Percentiles rank a stretch among this genome's conserved stretches.
These are phyloP conservation scores for Saccharum hybrid DNA, from an alignment of 202 grass and related monocot species.

Conservation along the genomic window DNA sequence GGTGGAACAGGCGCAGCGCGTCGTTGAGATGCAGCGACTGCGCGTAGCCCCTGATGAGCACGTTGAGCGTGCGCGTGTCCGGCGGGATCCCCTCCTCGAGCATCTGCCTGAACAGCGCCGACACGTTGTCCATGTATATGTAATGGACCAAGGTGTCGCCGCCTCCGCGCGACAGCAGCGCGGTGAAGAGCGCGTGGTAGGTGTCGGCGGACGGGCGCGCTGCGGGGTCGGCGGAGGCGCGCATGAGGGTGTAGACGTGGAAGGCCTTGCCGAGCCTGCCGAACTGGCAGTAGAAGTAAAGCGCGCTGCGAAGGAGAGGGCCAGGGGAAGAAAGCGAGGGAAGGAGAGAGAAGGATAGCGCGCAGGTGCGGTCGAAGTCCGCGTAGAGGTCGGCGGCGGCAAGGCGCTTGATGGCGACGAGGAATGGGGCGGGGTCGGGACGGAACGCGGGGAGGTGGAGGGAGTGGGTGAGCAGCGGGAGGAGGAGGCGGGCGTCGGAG, in stretches of 20 bases:
- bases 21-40: slow-evolving; percentile 87
- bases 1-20: slow-evolving; percentile 78
- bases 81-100: slow-evolving; percentile 68
- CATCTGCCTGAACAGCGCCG: slow-evolving; percentile 85
- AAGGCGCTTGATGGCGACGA: slow-evolving; percentile 68
- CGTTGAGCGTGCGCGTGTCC: slow-evolving; percentile 72
- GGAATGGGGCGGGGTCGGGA: slow-evolving; percentile 60
- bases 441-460: slow-evolving; percentile 56
- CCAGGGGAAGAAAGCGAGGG: slow-evolving; percentile 56
- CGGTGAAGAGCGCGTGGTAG: slow-evolving; percentile 79
- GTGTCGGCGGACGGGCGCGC: slow-evolving; percentile 61
- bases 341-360: slow-evolving; percentile 70
- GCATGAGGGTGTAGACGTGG: slow-evolving; percentile 89
- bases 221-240: slow-evolving; percentile 55
- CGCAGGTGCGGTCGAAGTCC: slow-evolving; percentile 73
- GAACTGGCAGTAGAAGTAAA: slow-evolving; percentile 89
- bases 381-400: slow-evolving; percentile 62
- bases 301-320: slow-evolving; percentile 55
- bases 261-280: slow-evolving; percentile 75
- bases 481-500: slow-evolving; percentile 63
- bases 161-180: slow-evolving; percentile 59
- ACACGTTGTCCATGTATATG: slow-evolving; percentile 82
- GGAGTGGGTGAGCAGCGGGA: slow-evolving; percentile 68
- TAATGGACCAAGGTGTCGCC: slow-evolving; percentile 69
- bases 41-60: slow-evolving; percentile 73